Conservation (phyloP, 495 filamentous ascomycete genomes). For the Penicillium bovifimosum region DNA sequence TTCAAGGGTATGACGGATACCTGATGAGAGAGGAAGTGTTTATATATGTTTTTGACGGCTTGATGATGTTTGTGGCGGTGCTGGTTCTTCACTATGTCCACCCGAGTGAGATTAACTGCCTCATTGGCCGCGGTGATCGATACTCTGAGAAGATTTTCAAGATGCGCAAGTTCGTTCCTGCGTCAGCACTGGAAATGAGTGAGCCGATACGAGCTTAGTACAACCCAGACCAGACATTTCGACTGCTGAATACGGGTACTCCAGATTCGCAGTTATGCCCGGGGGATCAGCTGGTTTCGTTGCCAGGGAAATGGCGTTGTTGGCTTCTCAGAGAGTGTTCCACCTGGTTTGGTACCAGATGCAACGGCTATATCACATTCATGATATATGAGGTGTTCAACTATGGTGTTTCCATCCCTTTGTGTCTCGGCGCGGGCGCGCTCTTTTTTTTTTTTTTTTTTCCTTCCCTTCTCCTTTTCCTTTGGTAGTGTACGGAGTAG, state of each 20-base stretch:
- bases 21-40: conserved; percentile 51
- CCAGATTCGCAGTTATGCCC: no score
- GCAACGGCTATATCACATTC: no score
- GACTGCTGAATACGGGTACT: neutral
- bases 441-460: no score
- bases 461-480: no score
- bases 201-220: neutral
- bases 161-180: conserved; percentile 11
- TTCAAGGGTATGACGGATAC: conserved; percentile 49
- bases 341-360: no score
- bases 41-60: conserved; percentile 59
- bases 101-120: conserved; percentile 27
- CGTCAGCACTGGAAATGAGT: conserved; percentile 11
- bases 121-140: conserved; percentile 14
- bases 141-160: conserved; percentile 15
- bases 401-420: no score
- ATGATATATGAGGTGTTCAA: no score
- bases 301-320: no score
- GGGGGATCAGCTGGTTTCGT: no score
- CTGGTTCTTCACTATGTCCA: conserved; percentile 40
- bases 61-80: conserved; percentile 52
- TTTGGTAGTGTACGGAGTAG: no score
- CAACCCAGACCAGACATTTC: neutral
- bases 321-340: no score
- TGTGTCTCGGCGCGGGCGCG: no score